Base-by-base conservation (phyloP, 805 yeast species). In the Metschnikowia kunwiensis region DNA sequence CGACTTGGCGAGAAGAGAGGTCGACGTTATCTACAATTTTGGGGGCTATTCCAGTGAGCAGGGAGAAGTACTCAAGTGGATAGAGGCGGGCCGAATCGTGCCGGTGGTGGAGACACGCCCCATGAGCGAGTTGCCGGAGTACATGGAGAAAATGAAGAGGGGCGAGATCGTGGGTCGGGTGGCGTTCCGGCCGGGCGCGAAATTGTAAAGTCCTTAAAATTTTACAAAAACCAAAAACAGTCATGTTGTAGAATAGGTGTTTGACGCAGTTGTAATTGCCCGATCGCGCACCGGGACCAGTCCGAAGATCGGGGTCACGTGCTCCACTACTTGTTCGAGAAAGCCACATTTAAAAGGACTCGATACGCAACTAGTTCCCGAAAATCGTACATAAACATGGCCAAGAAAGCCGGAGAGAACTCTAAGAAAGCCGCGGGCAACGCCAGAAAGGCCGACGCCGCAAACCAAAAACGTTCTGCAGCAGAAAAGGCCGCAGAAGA, bases 381-480 rank as follows among this genome's bases (percentile, higher is more conserved):
- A n/a, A n/a, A n/a, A n/a, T n/a, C n/a, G n/a, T 9, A 7, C 6
- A 7, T 5, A 25, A 42, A 40, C 24, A 52, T 52, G 55, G 58
- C 54, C 19, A 47, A 47, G 38, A 50, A 48, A 36, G 43, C 36
- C 18, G 75, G 69, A 25, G 78, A 70, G 44, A 76, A 75, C 61
- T 44, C 72, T 21, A 76, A 75, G 58, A 76, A 76, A 53, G 82
- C 72, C 0, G 77, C 77, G 5, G 84, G 84, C 19, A 75, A 79
- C 47, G 84, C 83, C 31, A 70, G 67, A 42, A 81, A 81, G 61
- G 84, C 84, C 1, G 86, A 78, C 24, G 68, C 70, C 8, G 84
- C 85, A 16, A 69, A 64, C 47, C 70, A 71, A 52, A 80, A 81
- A 60, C 63, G 68, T 30, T 72, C 68, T 24, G 83, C 67, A 9